These are phyloP conservation scores for Rhododendron molle DNA, from an alignment of 148 eudicot genomes.

Conservation along the genomic window DNA sequence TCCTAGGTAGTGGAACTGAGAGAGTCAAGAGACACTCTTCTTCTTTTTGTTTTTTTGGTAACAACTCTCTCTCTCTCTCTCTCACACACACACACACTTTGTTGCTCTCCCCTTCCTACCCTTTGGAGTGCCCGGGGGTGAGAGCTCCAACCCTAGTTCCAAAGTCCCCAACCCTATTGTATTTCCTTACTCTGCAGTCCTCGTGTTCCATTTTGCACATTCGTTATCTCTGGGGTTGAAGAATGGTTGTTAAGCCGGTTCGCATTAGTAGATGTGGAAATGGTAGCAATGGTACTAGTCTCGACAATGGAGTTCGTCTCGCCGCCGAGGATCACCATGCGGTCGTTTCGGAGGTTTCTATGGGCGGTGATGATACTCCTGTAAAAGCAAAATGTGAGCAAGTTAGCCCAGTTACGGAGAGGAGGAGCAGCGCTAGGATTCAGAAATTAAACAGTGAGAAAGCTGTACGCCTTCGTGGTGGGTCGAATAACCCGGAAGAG, in stretches of 20 bases:
- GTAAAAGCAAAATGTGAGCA: not conserved
- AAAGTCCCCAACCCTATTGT: not conserved
- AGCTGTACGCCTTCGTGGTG: constrained; percentile 12
- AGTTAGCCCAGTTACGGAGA: not conserved
- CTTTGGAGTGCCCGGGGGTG: not conserved
- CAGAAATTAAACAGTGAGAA: constrained; percentile 17
- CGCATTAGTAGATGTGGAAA: not conserved
- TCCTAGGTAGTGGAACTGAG: too few species aligned
- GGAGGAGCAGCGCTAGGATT: constrained; percentile 32
- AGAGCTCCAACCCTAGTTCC: constrained; percentile 5
- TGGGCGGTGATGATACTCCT: not conserved
- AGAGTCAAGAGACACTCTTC: too few species aligned
- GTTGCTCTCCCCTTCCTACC: not conserved
- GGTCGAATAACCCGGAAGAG: not conserved
- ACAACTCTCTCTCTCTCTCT: too few species aligned
- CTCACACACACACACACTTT: too few species aligned
- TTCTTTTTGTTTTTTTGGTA: too few species aligned
- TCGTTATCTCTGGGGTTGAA: not conserved
- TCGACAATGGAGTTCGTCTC: not conserved
- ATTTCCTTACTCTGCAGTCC: not conserved
- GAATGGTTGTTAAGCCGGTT: not conserved
- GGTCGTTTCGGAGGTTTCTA: constrained; percentile 5
- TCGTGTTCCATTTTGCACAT: not conserved
- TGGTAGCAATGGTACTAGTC: not conserved
- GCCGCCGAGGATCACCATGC: not conserved